These are phyloP conservation scores for Moesziomyces antarcticus DNA, from an alignment of 1,284 basidiomycete genomes.

Conservation along the genomic window DNA sequence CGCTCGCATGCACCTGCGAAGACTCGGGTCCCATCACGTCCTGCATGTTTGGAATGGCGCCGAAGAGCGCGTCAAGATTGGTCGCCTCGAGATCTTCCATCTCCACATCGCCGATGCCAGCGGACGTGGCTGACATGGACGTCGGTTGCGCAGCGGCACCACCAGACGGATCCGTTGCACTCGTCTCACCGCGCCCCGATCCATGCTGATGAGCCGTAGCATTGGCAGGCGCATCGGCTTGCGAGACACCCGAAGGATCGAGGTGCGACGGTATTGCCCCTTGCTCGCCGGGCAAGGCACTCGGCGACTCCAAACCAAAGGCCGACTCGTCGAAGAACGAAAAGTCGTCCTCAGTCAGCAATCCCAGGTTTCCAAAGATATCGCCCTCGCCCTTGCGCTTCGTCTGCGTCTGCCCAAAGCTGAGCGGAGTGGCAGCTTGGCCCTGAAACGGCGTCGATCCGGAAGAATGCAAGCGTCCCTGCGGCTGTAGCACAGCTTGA, in stretches of 20 bases:
- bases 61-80: slow-evolving; percentile 40
- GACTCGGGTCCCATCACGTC: slow-evolving; percentile 23
- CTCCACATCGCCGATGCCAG: slow-evolving; percentile 18
- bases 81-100: slow-evolving; percentile 34
- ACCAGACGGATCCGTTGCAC: neutral
- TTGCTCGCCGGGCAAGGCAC: slow-evolving; percentile 1
- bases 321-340: slow-evolving; percentile 61
- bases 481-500: slow-evolving; percentile 18
- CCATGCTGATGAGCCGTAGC: slow-evolving; percentile 1
- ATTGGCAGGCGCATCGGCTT: slow-evolving; percentile 2
- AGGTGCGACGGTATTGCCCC: slow-evolving; percentile 5
- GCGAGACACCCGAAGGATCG: neutral
- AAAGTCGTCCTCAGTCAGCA: slow-evolving; percentile 64
- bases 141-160: slow-evolving; percentile 1
- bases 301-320: slow-evolving; percentile 26
- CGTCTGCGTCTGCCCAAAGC: slow-evolving; percentile 10
- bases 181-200: neutral
- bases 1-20: slow-evolving; percentile 9
- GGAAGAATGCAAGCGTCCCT: slow-evolving; percentile 9
- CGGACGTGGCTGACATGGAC: neutral
- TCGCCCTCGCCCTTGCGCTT: slow-evolving; percentile 43
- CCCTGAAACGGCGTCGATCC: slow-evolving; percentile 19
- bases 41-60: slow-evolving; percentile 33
- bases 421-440: slow-evolving; percentile 5
- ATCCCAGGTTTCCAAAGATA: slow-evolving; percentile 42